Evolutionary conservation across 2,329 filamentous ascomycete species (phyloP).

Genomic region (Apiospora pterosperma): DNA sequence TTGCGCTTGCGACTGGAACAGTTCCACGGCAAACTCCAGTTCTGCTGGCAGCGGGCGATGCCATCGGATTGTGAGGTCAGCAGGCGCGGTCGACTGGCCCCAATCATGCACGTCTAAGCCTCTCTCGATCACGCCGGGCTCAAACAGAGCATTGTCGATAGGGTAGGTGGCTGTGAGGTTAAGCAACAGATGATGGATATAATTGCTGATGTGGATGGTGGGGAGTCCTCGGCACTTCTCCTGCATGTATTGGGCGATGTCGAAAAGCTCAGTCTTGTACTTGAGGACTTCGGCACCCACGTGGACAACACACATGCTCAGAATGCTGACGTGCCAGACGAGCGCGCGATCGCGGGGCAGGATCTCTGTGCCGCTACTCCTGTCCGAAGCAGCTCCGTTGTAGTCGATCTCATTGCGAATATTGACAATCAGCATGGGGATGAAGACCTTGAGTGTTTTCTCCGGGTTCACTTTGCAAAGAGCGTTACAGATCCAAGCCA

Average conservation of each 20-base stretch:
- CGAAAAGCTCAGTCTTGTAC: constrained; percentile 84
- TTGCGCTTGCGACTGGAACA: constrained; percentile 82
- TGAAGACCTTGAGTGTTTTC: constrained; percentile 85
- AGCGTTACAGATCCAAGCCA: constrained; percentile 97
- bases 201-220: constrained; percentile 95
- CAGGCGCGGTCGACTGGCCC: constrained; percentile 73
- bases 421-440: constrained; percentile 85
- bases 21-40: constrained; percentile 81
- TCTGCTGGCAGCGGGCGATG: constrained; percentile 79
- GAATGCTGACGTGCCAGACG: constrained; percentile 95
- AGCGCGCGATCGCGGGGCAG: constrained; percentile 87
- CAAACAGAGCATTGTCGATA: constrained; percentile 83
- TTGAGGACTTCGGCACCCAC: constrained; percentile 86
- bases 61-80: constrained; percentile 83
- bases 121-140: constrained; percentile 66
- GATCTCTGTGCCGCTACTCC: constrained; percentile 90
- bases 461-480: constrained; percentile 94
- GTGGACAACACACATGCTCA: constrained; percentile 97
- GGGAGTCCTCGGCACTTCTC: constrained; percentile 90
- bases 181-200: constrained; percentile 91
- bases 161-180: constrained; percentile 95
- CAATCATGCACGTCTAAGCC: constrained; percentile 79
- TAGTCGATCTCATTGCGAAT: constrained; percentile 97
- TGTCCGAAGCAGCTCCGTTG: constrained; percentile 91
- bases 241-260: constrained; percentile 95